Evolutionary conservation across 805 yeast genomes (phyloP).

Genomic region (Ogataea chonburiensis): DNA sequence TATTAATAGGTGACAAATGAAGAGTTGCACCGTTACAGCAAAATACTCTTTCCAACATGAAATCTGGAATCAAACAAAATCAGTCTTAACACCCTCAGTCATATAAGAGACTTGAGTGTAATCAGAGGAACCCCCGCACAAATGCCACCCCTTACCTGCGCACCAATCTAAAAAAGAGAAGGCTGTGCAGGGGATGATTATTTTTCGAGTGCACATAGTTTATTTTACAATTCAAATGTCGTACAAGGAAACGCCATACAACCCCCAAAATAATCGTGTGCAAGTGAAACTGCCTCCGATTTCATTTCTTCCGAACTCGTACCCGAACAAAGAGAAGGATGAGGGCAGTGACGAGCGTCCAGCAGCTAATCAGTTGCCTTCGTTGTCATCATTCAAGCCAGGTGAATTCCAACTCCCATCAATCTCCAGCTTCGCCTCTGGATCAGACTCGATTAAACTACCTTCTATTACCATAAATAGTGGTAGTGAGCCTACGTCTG

Average conservation of each 20-base stretch:
- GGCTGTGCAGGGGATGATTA: constrained; percentile 4
- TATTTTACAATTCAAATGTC: constrained; percentile 5
- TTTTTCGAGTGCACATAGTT: constrained; percentile 1
- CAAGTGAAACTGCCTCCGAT: constrained; percentile 30
- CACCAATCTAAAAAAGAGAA: too few species aligned
- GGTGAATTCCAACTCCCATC: constrained; percentile 17
- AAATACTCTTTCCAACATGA: background rate
- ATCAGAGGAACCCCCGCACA: too few species aligned
- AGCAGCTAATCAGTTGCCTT: constrained; percentile 11
- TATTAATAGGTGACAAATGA: background rate
- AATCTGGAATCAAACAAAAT: too few species aligned
- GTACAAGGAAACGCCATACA: constrained; percentile 6
- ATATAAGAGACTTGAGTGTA: too few species aligned
- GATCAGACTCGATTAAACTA: constrained; percentile 15
- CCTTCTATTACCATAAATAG: constrained; percentile 18
- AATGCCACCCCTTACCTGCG: too few species aligned
- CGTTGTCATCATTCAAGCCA: constrained; percentile 12
- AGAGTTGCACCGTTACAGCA: too few species aligned
- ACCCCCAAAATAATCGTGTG: constrained; percentile 11
- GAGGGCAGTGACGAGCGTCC: constrained; percentile 1
- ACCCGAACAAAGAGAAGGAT: constrained; percentile 10
- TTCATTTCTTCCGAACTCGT: constrained; percentile 23
- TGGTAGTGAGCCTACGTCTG: constrained; percentile 5
- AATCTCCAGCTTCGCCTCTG: constrained; percentile 11
- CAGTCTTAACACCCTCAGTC: too few species aligned